Base-by-base conservation (phyloP, 805 yeast genomes). In the Cyberlindnera misumaiensis region DNA sequence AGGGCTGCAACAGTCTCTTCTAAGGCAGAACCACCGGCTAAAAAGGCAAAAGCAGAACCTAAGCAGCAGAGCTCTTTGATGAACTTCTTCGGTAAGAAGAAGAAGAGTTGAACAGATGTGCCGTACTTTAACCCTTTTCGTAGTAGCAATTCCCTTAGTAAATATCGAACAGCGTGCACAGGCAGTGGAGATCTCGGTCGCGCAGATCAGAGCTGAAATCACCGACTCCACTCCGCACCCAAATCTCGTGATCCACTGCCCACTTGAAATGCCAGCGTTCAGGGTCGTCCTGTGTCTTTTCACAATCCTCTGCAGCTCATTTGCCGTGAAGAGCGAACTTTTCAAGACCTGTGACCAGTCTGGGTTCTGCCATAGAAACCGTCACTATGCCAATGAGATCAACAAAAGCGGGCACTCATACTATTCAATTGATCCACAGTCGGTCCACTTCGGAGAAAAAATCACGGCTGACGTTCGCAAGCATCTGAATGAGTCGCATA, bases 321-420 rank as follows among this genome's bases (percentile, higher is more conserved):
- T 45, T 1, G 73, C 72, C 1, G 87, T 79, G 28, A 80, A 81
- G 49, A 76, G 73, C 3, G 76, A 79, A 45, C 60, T 86, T 39
- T 83, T 87, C 67, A 84, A 86, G 55, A 75, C 68, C 11, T 89
- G 97, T 59, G 75, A 68, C 5, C 80, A 83, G 51, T 73, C 87
- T 13, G 95, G 96, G 6, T 88, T 89, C 55, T 89, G 97, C 55
- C 61, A 70, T 35, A 71, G 97, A 58, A 85, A 89, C 52, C 65
- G 90, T 39, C 77, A 75, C 41, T 86, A 73, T 54, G 84, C 86
- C 1, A 28, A 30, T 16, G 44, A 51, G 36, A 47, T 52, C 20
- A 5, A 34, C 1, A 37, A 43, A 13, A 45, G 53, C 1, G 62
- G 58, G 31, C 58, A 57, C 15, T 55, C 67, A 1, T 63, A 68